phyloP scores from a whole-genome alignment of 331 rosid genomes.

The Quercus tomentella region DNA sequence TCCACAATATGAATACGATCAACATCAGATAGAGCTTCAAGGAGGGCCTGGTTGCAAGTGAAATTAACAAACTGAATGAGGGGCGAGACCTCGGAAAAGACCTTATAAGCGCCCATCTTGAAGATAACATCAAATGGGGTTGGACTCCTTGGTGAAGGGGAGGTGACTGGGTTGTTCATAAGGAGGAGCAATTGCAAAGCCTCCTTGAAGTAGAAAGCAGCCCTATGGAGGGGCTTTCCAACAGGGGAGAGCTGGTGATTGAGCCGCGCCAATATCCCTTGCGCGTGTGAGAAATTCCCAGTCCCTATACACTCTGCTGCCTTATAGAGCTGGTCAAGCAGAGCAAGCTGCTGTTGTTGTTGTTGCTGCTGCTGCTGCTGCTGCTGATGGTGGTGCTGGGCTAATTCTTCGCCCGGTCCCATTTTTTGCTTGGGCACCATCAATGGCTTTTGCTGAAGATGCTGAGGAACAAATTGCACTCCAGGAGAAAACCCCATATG shows the following conservation, averaged over 20 bases:
- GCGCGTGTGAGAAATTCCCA: conserved; percentile 94
- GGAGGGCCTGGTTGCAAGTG: conserved; percentile 80
- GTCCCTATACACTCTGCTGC: conserved; percentile 78
- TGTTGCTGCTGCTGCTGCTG: neutral
- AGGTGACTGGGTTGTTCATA: conserved; percentile 32
- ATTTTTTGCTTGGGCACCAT: conserved; percentile 47
- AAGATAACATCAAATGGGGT: conserved; percentile 51
- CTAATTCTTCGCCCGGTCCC: conserved; percentile 46
- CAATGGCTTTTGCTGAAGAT: conserved; percentile 53
- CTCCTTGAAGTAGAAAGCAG: conserved; percentile 87
- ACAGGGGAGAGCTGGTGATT: conserved; percentile 92
- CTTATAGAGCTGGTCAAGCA: conserved; percentile 67
- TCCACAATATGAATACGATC: conserved; percentile 63
- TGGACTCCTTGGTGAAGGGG: neutral
- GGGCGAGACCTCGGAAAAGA: conserved; percentile 84
- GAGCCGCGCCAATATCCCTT: conserved; percentile 99
- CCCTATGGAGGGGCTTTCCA: conserved; percentile 93
- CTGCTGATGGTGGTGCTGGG: conserved; percentile 28
- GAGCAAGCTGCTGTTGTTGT: conserved; percentile 44
- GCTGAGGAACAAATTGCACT: conserved; percentile 45
- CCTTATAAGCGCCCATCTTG: conserved; percentile 83
- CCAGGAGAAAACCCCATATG: neutral
- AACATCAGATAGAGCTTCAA: conserved; percentile 71
- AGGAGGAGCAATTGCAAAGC: conserved; percentile 61
- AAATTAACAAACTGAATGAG: conserved; percentile 82